Evolutionary conservation across 805 yeast species (phyloP).

Genomic region (Kuraishia ogatae): DNA sequence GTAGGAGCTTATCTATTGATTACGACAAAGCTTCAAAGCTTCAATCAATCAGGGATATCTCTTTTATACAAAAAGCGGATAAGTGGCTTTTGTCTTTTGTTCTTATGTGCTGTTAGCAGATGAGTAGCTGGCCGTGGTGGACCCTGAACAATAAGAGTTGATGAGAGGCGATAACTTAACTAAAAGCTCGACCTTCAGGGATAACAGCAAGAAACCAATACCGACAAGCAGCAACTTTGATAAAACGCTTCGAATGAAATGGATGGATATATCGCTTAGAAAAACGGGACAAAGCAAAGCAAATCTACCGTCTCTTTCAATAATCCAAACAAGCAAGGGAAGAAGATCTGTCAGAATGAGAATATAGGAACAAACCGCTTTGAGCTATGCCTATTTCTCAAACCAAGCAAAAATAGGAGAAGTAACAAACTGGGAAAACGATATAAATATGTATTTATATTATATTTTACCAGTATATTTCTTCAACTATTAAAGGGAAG

Average conservation of each 20-base stretch:
- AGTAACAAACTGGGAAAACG: not conserved
- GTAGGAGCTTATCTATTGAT: not conserved
- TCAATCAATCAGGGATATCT: constrained; percentile 4
- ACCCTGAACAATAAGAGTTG: not conserved
- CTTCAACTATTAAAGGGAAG: not conserved
- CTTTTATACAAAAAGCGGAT: constrained; percentile 3
- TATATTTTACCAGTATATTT: not conserved
- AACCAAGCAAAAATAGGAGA: not conserved
- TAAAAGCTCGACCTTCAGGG: constrained; percentile 27
- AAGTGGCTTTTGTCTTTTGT: not conserved
- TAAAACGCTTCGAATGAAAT: not conserved
- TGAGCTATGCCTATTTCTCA: not conserved
- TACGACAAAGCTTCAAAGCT: not conserved
- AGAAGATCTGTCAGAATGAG: not conserved
- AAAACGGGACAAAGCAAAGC: not conserved
- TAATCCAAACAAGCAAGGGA: not conserved
- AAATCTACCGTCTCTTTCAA: not conserved
- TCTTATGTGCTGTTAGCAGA: not conserved
- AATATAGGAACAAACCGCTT: not conserved
- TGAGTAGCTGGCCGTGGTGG: not conserved
- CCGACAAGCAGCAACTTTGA: not conserved
- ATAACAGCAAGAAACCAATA: not conserved
- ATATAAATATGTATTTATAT: no score
- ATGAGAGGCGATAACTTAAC: constrained; percentile 28
- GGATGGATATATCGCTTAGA: not conserved